phyloP scores from a whole-genome alignment of 352 stramenopile species.

The Phytopythium cucurbitacearum region DNA sequence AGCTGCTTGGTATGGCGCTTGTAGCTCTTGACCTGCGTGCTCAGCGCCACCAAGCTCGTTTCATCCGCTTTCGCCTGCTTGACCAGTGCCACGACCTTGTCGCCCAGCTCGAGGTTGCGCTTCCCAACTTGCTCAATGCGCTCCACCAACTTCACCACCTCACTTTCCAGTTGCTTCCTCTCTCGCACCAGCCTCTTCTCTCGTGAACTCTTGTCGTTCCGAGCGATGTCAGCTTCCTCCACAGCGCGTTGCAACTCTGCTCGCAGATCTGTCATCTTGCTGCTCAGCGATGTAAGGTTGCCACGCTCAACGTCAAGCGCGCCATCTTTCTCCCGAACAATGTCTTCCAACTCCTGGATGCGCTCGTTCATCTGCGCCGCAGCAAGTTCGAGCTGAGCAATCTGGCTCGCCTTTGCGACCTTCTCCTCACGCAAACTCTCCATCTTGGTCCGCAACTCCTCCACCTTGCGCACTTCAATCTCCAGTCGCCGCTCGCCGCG shows the following conservation, averaged over 20 bases:
- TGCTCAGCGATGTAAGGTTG: constrained; percentile 1
- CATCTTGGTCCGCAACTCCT: constrained; percentile 29
- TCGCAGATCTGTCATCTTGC: constrained; percentile 24
- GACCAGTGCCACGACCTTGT: constrained; percentile 52
- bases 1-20: constrained; percentile 44
- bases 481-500: constrained; percentile 30
- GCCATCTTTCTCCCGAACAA: constrained; percentile 23
- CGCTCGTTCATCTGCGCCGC: constrained; percentile 17
- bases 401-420: constrained; percentile 14
- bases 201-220: constrained; percentile 29
- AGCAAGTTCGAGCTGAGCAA: constrained; percentile 24
- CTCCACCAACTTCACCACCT: constrained; percentile 42
- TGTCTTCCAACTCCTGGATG: constrained; percentile 12
- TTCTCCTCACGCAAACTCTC: constrained; percentile 34
- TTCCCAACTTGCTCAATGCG: constrained; percentile 47
- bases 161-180: constrained; percentile 45
- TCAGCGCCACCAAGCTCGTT: constrained; percentile 52
- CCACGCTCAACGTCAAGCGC: constrained; percentile 10
- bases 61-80: constrained; percentile 60
- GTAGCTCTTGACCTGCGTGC: constrained; percentile 60
- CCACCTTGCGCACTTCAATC: constrained; percentile 34
- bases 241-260: constrained; percentile 22
- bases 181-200: constrained; percentile 61
- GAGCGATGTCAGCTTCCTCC: constrained; percentile 18
- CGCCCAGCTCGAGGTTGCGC: constrained; percentile 53